phyloP scores from a whole-genome alignment of 805 yeast species.

The Cephaloascus albidus region DNA sequence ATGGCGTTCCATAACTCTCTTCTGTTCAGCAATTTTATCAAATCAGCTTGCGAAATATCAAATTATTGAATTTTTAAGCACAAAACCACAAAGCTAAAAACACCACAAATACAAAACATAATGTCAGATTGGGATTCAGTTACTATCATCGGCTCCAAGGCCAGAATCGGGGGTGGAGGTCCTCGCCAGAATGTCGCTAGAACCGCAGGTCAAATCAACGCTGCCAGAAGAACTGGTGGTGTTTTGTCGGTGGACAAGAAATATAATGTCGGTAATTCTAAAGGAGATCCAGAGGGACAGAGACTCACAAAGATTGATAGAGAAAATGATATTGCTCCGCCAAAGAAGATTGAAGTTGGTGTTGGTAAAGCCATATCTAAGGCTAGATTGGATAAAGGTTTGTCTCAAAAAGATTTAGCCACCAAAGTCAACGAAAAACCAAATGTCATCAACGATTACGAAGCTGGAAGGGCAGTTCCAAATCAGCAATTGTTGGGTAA shows the following conservation, averaged over 20 bases:
- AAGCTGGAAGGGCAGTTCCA: constrained; percentile 93
- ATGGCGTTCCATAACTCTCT: no score
- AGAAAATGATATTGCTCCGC: constrained; percentile 87
- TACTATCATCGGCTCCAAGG: constrained; percentile 83
- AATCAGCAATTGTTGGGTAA: constrained; percentile 91
- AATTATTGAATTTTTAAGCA: no score
- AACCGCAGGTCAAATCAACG: constrained; percentile 71
- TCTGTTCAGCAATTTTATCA: no score
- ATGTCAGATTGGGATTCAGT: constrained; percentile 86
- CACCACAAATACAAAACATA: no score
- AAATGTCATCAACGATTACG: constrained; percentile 89
- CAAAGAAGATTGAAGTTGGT: constrained; percentile 71
- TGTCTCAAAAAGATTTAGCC: constrained; percentile 95
- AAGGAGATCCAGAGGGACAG: constrained; percentile 83
- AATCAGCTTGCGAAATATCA: no score
- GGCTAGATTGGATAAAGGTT: constrained; percentile 79
- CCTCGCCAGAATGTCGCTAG: constrained; percentile 82
- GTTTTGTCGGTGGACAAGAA: constrained; percentile 91
- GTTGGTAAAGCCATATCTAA: constrained; percentile 85
- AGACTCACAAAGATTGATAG: constrained; percentile 89
- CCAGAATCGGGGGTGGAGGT: constrained; percentile 81
- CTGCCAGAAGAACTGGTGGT: constrained; percentile 87
- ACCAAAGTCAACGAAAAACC: constrained; percentile 95
- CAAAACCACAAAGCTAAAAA: no score
- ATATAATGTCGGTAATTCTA: constrained; percentile 59